phyloP scores from a whole-genome alignment of 108 stramenopile genomes.

The Skeletonema tropicum region DNA sequence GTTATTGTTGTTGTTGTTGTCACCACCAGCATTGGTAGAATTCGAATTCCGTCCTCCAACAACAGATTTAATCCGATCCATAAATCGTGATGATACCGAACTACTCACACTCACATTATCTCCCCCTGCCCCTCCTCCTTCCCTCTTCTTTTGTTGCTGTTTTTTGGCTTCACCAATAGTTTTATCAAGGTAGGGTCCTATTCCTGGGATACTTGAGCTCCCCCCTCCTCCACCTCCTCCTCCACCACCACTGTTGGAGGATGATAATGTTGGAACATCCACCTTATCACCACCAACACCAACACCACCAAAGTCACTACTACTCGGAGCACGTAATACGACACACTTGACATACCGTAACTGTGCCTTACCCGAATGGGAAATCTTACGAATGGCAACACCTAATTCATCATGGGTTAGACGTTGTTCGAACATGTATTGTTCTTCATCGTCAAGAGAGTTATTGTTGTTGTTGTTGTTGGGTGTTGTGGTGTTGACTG shows the following conservation, averaged over 20 bases:
- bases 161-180: not conserved
- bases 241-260: not conserved
- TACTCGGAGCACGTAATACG: slow-evolving; percentile 40
- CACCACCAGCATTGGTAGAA: not conserved
- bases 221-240: no score
- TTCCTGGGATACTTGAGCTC: not conserved
- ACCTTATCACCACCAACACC: slow-evolving; percentile 4
- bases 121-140: no score
- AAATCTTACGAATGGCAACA: slow-evolving; percentile 87
- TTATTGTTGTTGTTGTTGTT: no score
- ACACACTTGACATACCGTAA: slow-evolving; percentile 82
- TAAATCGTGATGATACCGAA: slow-evolving; percentile 18
- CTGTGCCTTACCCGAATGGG: slow-evolving; percentile 83
- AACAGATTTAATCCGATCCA: slow-evolving; percentile 19
- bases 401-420: slow-evolving; percentile 75
- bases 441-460: slow-evolving; percentile 66
- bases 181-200: slow-evolving; percentile 16
- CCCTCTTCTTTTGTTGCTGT: not conserved
- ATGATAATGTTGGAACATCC: not conserved
- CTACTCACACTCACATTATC: slow-evolving; percentile 13
- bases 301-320: slow-evolving; percentile 44
- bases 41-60: not conserved
- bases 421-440: slow-evolving; percentile 85
- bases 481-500: slow-evolving; percentile 5
- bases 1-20: no score